Evolutionary conservation across 257 asterid species (phyloP).

Genomic region (Solanum megistacrolobum): DNA sequence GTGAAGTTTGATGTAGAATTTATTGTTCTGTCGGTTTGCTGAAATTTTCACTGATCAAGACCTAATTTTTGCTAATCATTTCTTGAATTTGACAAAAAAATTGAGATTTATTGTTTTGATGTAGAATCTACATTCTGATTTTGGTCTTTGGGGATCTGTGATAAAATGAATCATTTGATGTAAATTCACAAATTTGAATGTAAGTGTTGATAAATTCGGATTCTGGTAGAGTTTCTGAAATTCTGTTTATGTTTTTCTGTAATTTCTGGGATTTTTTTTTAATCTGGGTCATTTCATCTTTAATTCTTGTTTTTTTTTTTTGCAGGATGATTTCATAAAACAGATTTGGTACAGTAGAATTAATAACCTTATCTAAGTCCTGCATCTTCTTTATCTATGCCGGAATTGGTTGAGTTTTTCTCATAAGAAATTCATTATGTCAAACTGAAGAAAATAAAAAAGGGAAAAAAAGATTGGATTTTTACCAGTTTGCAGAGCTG

Average conservation of each 20-base stretch:
- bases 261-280: background rate
- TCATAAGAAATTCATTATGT: background rate
- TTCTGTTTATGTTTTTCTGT: background rate
- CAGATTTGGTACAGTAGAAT: background rate
- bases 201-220: background rate
- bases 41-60: background rate
- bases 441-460: background rate
- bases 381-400: background rate
- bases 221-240: background rate
- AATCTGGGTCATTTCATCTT: background rate
- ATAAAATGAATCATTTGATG: background rate
- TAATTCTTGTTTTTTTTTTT: background rate
- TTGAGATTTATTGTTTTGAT: background rate
- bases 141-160: conserved; percentile 5
- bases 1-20: background rate
- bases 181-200: background rate
- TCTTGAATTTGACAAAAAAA: background rate
- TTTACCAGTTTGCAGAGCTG: conserved; percentile 24
- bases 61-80: background rate
- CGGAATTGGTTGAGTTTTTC: background rate
- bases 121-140: background rate
- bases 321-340: background rate
- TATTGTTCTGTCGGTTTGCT: background rate
- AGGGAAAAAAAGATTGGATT: conserved; percentile 3
- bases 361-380: background rate